Percentiles rank a stretch among this genome's conserved stretches.
phyloP scores from a whole-genome alignment of 257 asterid genomes.

The Phtheirospermum japonicum region DNA sequence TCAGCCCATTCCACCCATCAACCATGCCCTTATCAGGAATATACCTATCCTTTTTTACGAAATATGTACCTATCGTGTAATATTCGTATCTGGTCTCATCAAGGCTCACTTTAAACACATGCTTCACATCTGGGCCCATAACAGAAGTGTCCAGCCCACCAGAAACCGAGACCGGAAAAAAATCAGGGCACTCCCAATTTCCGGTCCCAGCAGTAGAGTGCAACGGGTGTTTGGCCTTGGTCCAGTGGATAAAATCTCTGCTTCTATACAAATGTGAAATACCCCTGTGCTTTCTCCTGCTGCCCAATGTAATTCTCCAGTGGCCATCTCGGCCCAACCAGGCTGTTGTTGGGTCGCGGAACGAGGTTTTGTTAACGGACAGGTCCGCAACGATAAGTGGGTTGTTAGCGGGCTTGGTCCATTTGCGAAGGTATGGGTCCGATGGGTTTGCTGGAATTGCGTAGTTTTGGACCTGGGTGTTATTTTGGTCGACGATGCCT shows the following conservation, averaged over 20 bases:
- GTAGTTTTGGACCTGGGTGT: conserved; percentile 63
- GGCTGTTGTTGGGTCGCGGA: conserved; percentile 82
- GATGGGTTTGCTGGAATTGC: conserved; percentile 49
- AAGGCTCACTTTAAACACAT: conserved; percentile 67
- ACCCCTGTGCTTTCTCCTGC: conserved; percentile 44
- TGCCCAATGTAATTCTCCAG: conserved; percentile 54
- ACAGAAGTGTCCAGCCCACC: conserved; percentile 57
- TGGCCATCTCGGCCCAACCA: conserved; percentile 60
- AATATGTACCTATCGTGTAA: conserved; percentile 57
- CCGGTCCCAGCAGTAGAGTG: conserved; percentile 45
- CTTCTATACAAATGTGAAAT: conserved; percentile 52
- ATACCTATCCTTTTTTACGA: conserved; percentile 35
- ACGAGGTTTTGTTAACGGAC: conserved; percentile 36
- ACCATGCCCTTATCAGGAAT: conserved; percentile 43
- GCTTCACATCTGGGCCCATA: conserved; percentile 36
- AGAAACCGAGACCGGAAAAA: conserved; percentile 47
- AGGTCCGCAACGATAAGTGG: conserved; percentile 48
- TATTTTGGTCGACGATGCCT: conserved; percentile 41
- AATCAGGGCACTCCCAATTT: conserved; percentile 81
- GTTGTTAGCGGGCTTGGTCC: conserved; percentile 65
- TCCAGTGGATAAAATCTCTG: conserved; percentile 54
- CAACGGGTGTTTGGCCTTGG: conserved; percentile 43
- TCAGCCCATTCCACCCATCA: conserved; percentile 52
- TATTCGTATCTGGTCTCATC: conserved; percentile 48
- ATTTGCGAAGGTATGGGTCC: conserved; percentile 59